These are phyloP conservation scores for Lachancea nothofagi DNA, from an alignment of 805 yeast genomes.

Conservation along the genomic window DNA sequence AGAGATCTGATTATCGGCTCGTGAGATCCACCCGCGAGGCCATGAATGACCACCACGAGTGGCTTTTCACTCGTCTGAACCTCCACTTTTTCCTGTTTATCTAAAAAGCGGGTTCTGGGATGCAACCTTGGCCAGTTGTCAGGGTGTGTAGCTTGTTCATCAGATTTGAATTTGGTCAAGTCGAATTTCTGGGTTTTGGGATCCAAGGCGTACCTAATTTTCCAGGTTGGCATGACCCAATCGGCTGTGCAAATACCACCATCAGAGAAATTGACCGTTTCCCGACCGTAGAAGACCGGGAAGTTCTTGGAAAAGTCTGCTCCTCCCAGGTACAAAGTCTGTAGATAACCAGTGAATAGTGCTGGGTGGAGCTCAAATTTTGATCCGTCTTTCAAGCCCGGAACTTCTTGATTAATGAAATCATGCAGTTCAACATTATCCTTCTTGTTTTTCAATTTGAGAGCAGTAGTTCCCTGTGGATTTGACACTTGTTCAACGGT, in stretches of 20 bases:
- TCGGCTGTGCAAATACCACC: constrained; percentile 74
- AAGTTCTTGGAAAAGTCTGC: constrained; percentile 49
- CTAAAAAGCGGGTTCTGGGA: constrained; percentile 60
- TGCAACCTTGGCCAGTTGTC: constrained; percentile 56
- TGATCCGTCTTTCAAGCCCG: constrained; percentile 43
- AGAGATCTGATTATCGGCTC: constrained; percentile 65
- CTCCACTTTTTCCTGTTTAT: constrained; percentile 39
- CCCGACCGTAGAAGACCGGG: constrained; percentile 68
- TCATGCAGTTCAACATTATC: constrained; percentile 17
- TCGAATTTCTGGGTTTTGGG: constrained; percentile 17
- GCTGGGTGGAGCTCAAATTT: constrained; percentile 57
- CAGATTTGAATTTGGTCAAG: constrained; percentile 27
- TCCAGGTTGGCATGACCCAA: constrained; percentile 42
- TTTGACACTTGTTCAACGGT: constrained; percentile 26
- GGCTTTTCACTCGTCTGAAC: constrained; percentile 41
- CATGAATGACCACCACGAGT: constrained; percentile 59
- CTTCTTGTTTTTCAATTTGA: constrained; percentile 18
- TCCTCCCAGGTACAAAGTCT: constrained; percentile 63
- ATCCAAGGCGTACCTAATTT: constrained; percentile 16
- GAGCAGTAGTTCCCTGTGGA: constrained; percentile 20
- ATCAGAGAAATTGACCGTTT: constrained; percentile 52
- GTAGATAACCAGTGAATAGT: constrained; percentile 66
- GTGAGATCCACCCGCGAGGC: constrained; percentile 75
- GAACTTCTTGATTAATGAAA: constrained; percentile 32
- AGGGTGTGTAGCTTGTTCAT: constrained; percentile 40